Conservation (phyloP, 2,329 filamentous ascomycete genomes). For the Colletotrichum sp. region DNA sequence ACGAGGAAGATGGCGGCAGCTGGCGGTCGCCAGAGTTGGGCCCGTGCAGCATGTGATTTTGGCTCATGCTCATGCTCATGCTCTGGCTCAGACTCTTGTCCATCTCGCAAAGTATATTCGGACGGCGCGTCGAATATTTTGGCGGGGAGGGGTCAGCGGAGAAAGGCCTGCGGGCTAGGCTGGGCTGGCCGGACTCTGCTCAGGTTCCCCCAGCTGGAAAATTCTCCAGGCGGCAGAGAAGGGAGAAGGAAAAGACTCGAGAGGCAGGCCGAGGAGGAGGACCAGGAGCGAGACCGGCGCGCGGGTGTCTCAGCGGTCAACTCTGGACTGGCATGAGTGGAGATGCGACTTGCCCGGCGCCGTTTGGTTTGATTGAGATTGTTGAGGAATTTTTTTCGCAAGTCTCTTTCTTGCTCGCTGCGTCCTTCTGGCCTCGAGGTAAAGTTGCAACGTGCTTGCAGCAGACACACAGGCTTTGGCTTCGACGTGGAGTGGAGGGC, state of each 20-base stretch:
- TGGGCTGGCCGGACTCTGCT: not conserved
- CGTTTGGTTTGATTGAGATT: constrained; percentile 1
- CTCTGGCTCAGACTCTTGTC: constrained; percentile 23
- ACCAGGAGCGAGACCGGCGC: constrained; percentile 19
- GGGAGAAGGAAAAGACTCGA: not conserved
- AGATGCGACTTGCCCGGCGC: constrained; percentile 10
- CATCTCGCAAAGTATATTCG: constrained; percentile 20
- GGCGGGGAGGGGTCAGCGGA: constrained; percentile 3
- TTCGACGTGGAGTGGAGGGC: not conserved
- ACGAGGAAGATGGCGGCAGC: constrained; percentile 19
- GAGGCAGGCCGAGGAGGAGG: not conserved
- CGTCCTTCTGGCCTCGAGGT: not conserved
- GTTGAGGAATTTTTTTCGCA: not conserved
- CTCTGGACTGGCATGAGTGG: constrained; percentile 19
- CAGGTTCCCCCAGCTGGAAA: not conserved
- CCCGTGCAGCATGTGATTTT: constrained; percentile 51
- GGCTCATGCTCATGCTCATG: constrained; percentile 37
- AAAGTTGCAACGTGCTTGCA: not conserved
- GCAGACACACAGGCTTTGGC: not conserved
- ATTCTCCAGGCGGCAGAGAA: not conserved
- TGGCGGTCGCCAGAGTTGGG: constrained; percentile 28
- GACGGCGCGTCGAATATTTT: constrained; percentile 5
- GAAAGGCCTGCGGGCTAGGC: not conserved
- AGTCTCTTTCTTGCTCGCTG: not conserved
- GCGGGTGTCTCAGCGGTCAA: constrained; percentile 20